Conservation (phyloP, 139 green algal genomes). For the Eudorina sp. region DNA sequence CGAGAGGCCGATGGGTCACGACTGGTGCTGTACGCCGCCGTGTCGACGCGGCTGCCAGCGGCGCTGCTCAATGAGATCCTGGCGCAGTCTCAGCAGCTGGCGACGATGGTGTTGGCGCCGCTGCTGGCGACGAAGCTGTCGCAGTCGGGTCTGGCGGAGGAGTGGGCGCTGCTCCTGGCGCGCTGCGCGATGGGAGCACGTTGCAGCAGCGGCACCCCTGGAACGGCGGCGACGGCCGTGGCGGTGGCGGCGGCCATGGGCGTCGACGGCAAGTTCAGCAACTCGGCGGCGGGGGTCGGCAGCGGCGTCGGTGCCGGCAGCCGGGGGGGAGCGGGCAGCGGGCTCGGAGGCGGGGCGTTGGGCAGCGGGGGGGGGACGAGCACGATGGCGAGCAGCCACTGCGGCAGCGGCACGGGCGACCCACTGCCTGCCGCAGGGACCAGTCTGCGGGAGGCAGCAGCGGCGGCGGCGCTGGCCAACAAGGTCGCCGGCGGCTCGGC, state of each 20-base stretch:
- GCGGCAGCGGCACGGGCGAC: neutral
- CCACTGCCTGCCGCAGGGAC: no score
- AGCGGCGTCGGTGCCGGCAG: neutral
- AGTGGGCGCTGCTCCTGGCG: conserved; percentile 36
- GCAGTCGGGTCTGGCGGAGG: neutral
- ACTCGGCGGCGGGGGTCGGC: neutral
- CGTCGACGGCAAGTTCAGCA: neutral
- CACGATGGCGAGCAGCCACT: neutral
- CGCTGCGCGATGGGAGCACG: neutral
- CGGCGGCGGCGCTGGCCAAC: no score
- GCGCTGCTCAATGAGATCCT: conserved; percentile 28
- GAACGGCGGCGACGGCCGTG: neutral
- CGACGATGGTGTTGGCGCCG: neutral
- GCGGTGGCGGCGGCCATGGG: no score
- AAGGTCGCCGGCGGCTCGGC: no score
- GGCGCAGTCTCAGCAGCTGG: neutral
- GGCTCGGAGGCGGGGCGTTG: no score
- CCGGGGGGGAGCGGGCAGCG: neutral
- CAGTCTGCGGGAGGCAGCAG: no score
- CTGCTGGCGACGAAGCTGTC: neutral
- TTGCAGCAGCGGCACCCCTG: neutral
- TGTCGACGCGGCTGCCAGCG: neutral
- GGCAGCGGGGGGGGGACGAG: neutral
- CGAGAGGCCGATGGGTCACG: neutral
- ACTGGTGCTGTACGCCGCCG: conserved; percentile 29